A percentile compares a stretch with the other conserved stretches of the same genome.
Evolutionary conservation across 257 asterid species (phyloP).

Genomic region (Solanum appendiculatum): DNA sequence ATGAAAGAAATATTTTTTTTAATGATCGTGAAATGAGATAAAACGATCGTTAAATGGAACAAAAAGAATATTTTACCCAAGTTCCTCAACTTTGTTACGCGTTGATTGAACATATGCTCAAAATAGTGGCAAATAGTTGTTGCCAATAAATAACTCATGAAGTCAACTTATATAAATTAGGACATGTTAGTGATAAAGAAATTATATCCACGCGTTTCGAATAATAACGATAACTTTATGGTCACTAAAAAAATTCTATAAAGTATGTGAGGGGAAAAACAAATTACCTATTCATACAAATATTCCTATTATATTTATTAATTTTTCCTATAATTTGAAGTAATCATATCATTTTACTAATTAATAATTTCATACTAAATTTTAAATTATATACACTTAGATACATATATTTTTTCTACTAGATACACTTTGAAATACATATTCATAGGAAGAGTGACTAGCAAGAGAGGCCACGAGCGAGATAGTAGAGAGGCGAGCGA

Average conservation of each 20-base stretch:
- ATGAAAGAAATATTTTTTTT: background rate
- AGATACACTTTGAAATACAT: no score
- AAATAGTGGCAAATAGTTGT: background rate
- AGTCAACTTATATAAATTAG: background rate
- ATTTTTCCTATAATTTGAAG: no score
- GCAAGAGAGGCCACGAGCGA: no score
- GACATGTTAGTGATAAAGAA: background rate
- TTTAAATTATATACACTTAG: no score
- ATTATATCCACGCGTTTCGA: background rate
- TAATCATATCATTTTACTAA: no score
- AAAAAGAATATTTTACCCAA: accelerated
- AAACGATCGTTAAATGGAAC: background rate
- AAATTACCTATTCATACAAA: no score
- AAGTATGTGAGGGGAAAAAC: no score
- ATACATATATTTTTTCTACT: no score
- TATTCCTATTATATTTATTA: no score
- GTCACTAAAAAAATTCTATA: no score
- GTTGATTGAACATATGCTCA: background rate
- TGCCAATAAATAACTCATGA: background rate
- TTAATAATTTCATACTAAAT: no score
- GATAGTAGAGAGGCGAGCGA: background rate
- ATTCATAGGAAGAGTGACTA: no score
- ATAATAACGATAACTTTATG: background rate
- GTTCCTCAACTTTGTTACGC: background rate
- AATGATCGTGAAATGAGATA: background rate